A percentile compares a stretch with the other conserved stretches of the same genome.
Conservation (phyloP, 345 rosid species). For the Iberis pinnata region DNA sequence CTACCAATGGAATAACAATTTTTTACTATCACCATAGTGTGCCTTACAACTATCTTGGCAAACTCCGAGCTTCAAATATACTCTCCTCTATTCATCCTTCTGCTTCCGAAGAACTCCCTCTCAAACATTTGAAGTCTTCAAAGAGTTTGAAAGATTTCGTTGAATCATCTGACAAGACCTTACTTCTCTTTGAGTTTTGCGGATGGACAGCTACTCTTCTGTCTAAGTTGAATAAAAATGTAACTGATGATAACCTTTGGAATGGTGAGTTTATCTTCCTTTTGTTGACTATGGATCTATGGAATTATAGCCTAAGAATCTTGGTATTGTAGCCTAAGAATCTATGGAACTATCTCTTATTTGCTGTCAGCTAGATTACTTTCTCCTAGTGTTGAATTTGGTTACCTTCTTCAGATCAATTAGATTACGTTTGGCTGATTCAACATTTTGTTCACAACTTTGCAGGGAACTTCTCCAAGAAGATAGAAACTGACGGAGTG, state of each 20-base stretch:
- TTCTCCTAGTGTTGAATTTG: background rate
- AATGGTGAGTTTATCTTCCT: slow-evolving; percentile 34
- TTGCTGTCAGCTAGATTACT: slow-evolving; percentile 5
- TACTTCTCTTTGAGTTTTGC: slow-evolving; percentile 67
- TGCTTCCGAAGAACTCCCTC: slow-evolving; percentile 50
- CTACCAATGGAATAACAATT: slow-evolving; percentile 36
- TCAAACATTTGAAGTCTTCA: slow-evolving; percentile 35
- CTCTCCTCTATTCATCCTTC: slow-evolving; percentile 46
- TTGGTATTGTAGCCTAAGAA: slow-evolving; percentile 1
- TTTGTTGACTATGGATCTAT: background rate
- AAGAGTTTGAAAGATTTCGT: slow-evolving; percentile 51
- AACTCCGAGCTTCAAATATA: slow-evolving; percentile 49
- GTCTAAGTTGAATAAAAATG: slow-evolving; percentile 37
- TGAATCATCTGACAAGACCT: slow-evolving; percentile 70
- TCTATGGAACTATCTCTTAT: background rate
- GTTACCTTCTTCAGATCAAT: background rate
- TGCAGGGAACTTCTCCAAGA: slow-evolving; percentile 35
- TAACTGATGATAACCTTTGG: slow-evolving; percentile 33
- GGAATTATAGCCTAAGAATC: too few species aligned
- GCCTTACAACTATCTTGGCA: slow-evolving; percentile 63
- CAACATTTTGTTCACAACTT: slow-evolving; percentile 7
- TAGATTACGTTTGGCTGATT: slow-evolving; percentile 18
- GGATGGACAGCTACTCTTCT: slow-evolving; percentile 65
- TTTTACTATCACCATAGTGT: slow-evolving; percentile 58
- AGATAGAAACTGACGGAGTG: slow-evolving; percentile 30